These are phyloP conservation scores for Salvia splendens DNA, from an alignment of 257 asterid species.

Conservation along the genomic window DNA sequence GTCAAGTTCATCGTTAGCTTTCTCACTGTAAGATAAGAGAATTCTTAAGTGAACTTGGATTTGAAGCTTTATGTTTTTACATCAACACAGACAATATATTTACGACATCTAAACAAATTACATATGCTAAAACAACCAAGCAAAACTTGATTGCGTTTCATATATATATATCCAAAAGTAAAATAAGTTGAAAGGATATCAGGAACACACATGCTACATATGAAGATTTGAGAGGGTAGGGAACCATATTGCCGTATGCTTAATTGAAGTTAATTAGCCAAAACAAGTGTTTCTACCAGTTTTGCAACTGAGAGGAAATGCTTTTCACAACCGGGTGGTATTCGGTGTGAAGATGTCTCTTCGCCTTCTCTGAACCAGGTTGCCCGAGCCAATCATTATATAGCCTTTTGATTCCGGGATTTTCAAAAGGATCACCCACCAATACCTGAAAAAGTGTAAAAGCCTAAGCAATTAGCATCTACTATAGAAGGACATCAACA, in stretches of 20 bases:
- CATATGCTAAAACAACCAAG: slow-evolving; percentile 29
- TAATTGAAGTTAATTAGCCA: background rate
- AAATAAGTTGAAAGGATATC: slow-evolving; percentile 3
- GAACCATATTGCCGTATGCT: slow-evolving; percentile 21
- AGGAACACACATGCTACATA: slow-evolving; percentile 12
- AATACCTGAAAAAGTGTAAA: slow-evolving; percentile 46
- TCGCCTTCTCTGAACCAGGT: slow-evolving; percentile 87
- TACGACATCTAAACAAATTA: slow-evolving; percentile 13
- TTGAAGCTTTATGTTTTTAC: slow-evolving; percentile 4
- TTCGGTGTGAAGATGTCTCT: slow-evolving; percentile 67
- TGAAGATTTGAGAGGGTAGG: background rate
- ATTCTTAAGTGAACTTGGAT: background rate
- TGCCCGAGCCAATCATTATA: slow-evolving; percentile 82
- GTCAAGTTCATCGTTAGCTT: no score
- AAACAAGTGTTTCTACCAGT: slow-evolving; percentile 57
- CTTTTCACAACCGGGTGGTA: slow-evolving; percentile 83
- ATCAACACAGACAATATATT: slow-evolving; percentile 10
- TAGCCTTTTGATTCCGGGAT: slow-evolving; percentile 51
- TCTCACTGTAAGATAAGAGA: no score
- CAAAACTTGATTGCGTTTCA: slow-evolving; percentile 51
- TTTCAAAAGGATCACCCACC: slow-evolving; percentile 64
- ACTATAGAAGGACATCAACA: slow-evolving; percentile 13
- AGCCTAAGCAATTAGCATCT: slow-evolving; percentile 2
- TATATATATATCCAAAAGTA: slow-evolving; percentile 17
- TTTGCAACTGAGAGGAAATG: slow-evolving; percentile 80